Percentiles rank a stretch among this genome's conserved stretches.
Conservation (phyloP, 345 rosid species). For the Lumnitzera littorea region DNA sequence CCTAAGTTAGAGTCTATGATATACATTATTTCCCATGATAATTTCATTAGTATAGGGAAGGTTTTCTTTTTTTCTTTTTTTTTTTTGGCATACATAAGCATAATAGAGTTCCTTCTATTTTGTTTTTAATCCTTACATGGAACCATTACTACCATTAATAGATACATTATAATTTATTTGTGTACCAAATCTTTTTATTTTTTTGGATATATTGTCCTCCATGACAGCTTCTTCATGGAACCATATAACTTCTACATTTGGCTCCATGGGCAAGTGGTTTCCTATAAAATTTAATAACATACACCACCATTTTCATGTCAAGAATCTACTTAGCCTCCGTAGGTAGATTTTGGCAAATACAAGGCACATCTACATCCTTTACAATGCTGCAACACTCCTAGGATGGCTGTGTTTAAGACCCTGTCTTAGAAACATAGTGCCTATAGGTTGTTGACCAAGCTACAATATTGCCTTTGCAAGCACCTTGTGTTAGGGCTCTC, state of each 20-base stretch:
- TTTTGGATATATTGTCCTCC: no score
- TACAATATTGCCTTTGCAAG: slow-evolving; percentile 8
- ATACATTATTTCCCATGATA: no score
- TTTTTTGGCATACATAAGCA: no score
- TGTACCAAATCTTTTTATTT: no score
- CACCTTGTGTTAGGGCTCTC: not conserved
- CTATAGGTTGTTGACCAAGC: slow-evolving; percentile 10
- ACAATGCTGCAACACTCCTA: slow-evolving; percentile 17
- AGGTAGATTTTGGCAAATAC: slow-evolving; percentile 24
- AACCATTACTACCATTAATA: no score
- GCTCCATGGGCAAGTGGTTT: slow-evolving; percentile 23
- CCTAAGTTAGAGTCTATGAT: no score
- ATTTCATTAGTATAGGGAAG: no score
- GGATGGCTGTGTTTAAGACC: slow-evolving; percentile 20
- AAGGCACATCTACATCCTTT: slow-evolving; percentile 17
- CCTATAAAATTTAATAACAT: slow-evolving; percentile 33
- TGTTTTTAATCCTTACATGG: no score
- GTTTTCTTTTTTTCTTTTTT: no score
- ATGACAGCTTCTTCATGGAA: no score
- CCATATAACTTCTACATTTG: slow-evolving; percentile 34
- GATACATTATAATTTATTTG: no score
- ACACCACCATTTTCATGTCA: slow-evolving; percentile 38
- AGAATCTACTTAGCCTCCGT: slow-evolving; percentile 12
- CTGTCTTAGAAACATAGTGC: slow-evolving; percentile 5
- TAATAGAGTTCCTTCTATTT: no score